These are phyloP conservation scores for Calcarisporium arbuscula DNA, from an alignment of 2,329 filamentous ascomycete species.

Conservation along the genomic window DNA sequence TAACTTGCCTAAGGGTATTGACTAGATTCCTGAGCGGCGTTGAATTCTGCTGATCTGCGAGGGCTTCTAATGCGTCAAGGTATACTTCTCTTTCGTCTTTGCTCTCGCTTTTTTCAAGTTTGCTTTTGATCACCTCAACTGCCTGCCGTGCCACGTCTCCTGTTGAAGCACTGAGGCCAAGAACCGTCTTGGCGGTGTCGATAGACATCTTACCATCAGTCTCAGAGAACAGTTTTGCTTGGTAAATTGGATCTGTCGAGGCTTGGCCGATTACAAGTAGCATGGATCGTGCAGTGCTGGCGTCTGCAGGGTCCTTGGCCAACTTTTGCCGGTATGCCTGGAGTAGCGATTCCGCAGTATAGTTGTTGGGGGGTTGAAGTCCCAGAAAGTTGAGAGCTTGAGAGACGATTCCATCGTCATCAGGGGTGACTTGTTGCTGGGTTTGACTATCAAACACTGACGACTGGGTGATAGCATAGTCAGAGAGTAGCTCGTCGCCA, in stretches of 20 bases:
- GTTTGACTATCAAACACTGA: constrained; percentile 32
- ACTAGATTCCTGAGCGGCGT: constrained; percentile 18
- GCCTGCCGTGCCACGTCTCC: constrained; percentile 17
- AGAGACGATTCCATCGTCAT: constrained; percentile 24
- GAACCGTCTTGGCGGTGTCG: constrained; percentile 23
- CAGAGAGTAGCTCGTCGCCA: constrained; percentile 26
- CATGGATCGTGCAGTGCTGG: constrained; percentile 24
- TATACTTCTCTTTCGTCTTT: constrained; percentile 23
- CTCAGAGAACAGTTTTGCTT: constrained; percentile 26
- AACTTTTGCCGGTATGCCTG: constrained; percentile 28
- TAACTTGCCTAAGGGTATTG: too few species aligned
- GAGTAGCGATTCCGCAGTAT: constrained; percentile 26
- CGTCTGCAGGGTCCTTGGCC: constrained; percentile 22
- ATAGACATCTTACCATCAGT: constrained; percentile 29
- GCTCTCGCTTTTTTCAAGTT: constrained; percentile 20
- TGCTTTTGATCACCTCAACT: neutral
- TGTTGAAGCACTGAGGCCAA: constrained; percentile 21
- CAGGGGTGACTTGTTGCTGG: constrained; percentile 17
- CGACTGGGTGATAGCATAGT: constrained; percentile 31
- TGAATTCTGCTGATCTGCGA: constrained; percentile 23
- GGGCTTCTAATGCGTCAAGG: constrained; percentile 27
- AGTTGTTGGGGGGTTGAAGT: constrained; percentile 27
- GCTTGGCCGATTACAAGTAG: constrained; percentile 26
- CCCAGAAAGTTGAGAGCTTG: constrained; percentile 28
- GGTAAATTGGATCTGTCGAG: constrained; percentile 28